Percentiles rank a stretch among this genome's conserved stretches.
Evolutionary conservation across 352 stramenopile species (phyloP).

Genomic region (Globisporangium yorkense): DNA sequence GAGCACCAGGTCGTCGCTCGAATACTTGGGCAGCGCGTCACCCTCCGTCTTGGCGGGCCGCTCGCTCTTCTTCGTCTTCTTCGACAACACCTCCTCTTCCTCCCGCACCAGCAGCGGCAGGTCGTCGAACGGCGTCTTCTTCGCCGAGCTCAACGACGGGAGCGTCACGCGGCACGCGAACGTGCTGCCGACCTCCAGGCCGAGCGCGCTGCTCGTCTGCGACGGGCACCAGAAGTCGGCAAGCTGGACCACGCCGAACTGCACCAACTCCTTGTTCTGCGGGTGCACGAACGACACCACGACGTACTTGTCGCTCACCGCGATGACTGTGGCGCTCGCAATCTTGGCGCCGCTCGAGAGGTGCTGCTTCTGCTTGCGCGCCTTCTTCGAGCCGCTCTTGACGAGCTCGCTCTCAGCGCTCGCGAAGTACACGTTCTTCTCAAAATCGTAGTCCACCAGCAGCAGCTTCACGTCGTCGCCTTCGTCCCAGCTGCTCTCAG

Average conservation of each 20-base stretch:
- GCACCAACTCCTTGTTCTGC: conserved; percentile 17
- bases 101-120: conserved; percentile 58
- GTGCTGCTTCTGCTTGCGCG: conserved; percentile 54
- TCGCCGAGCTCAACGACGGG: conserved; percentile 29
- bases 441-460: conserved; percentile 82
- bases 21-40: conserved; percentile 66
- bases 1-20: conserved; percentile 43
- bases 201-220: conserved; percentile 36
- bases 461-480: conserved; percentile 66
- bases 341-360: conserved; percentile 38
- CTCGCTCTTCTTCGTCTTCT: conserved; percentile 17
- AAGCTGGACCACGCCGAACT: conserved; percentile 65
- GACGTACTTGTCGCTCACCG: conserved; percentile 54
- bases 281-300: conserved; percentile 57
- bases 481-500: conserved; percentile 41
- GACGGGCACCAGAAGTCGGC: conserved; percentile 77
- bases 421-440: conserved; percentile 79
- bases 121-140: conserved; percentile 69
- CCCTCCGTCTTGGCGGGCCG: conserved; percentile 18
- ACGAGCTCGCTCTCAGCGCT: conserved; percentile 40
- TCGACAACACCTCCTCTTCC: conserved; percentile 41
- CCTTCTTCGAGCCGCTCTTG: conserved; percentile 58
- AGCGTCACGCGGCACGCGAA: conserved; percentile 40
- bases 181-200: conserved; percentile 42
- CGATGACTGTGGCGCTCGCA: conserved; percentile 38